Percentiles rank a stretch among this genome's conserved stretches.
Conservation (phyloP, 1,284 basidiomycete species). For the Trichosporon sp. region DNA sequence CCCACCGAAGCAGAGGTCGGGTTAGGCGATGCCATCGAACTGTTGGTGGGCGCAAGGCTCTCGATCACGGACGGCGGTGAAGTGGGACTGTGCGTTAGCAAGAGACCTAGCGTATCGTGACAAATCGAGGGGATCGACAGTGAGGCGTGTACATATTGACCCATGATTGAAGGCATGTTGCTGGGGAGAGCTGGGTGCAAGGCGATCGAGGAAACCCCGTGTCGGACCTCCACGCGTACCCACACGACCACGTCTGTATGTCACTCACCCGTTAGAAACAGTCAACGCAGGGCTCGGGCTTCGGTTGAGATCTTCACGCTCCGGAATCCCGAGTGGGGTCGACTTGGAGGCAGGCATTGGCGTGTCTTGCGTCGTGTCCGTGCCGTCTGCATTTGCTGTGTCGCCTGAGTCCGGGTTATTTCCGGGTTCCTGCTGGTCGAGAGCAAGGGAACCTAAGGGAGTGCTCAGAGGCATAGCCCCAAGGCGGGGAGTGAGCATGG, state of each 20-base stretch:
- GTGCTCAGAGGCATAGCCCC: constrained; percentile 13
- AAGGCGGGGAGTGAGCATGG: constrained; percentile 19
- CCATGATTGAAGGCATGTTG: not conserved
- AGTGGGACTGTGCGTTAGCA: constrained; percentile 20
- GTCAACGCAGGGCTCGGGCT: constrained; percentile 23
- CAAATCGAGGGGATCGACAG: not conserved
- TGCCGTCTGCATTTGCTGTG: not conserved
- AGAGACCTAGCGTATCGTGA: not conserved
- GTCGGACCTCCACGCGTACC: not conserved
- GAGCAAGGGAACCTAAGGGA: constrained; percentile 7
- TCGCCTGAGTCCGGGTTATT: not conserved
- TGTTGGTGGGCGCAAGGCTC: constrained; percentile 13
- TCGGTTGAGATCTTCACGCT: not conserved
- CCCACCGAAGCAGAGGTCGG: constrained; percentile 16
- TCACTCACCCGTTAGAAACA: constrained; percentile 24
- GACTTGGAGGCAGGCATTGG: not conserved
- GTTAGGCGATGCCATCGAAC: constrained; percentile 15
- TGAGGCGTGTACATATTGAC: not conserved
- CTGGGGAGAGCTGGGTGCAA: not conserved
- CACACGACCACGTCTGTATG: not conserved
- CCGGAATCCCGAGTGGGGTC: not conserved
- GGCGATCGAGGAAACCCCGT: not conserved
- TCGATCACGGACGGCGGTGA: constrained; percentile 18
- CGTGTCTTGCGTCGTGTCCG: not conserved
- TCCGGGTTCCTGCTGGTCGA: constrained; percentile 2